Evolutionary conservation across 371 early-diverging fungal species (phyloP), one percentile per base, ranked within the genome.

Genomic region (Mycotypha africana): DNA sequence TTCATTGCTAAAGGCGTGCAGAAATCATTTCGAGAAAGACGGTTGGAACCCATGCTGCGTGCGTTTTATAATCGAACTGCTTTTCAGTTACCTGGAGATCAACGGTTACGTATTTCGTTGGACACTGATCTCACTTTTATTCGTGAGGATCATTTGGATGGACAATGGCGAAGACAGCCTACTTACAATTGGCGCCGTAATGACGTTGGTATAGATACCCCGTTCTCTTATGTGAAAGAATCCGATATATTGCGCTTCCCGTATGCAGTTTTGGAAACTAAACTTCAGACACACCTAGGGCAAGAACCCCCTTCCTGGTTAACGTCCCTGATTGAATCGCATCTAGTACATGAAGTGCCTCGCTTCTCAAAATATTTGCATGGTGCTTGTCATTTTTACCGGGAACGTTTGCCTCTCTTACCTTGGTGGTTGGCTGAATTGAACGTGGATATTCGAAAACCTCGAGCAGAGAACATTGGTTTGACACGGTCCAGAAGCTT

Each of bases 1-100:
- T 67, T 61, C 33, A 82, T 99, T 22, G 79, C 92, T 19, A 53
- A 62, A 3, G 94, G 96, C 44, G 80, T 97, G 20, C 92, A 88
- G 50, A 49, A 71, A 12, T 78, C 86, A 20, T 81, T 97, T n/a
- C 51, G 69, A 11, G 65, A 81, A 6, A 86, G 86, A 60, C 70
- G 80, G 7, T 68, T 98, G 23, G 64, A 74, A 21, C 98, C 99
- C 39, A 78, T 86, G 35, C 65, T 88, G 42, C 86, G 98, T 38
- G 93, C 95, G 4, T 94, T 92, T 56, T 98, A 98, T 76, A 97
- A 95, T 65, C 86, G 99, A 58, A 95, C 93, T 14, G 99, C 99
- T 3, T 99, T 99, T 81, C 99, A 99, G 64, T 64, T 97, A 17
- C 99, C 99, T 4, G 95, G 93, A 23, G 96, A 96, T 69, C 91